phyloP scores from a whole-genome alignment of 768 basidiomycete species.

The Cystobasidiopsis lactophilus region DNA sequence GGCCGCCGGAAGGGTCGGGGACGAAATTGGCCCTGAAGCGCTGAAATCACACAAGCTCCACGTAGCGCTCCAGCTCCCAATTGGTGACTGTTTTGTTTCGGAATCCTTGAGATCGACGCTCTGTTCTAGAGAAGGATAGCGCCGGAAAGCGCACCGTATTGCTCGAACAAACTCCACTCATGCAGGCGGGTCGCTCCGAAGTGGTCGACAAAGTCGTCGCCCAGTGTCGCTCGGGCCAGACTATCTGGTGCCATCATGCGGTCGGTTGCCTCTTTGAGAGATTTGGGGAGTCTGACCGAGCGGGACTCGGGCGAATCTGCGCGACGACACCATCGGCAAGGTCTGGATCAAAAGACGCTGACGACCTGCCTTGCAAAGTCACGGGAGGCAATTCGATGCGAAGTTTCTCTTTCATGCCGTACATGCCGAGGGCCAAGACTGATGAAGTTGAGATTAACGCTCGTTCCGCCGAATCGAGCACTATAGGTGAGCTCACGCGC shows the following conservation, averaged over 20 bases:
- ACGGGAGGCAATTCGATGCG: conserved; percentile 50
- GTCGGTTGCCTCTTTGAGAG: conserved; percentile 54
- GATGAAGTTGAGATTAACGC: no score
- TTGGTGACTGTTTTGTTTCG: neutral
- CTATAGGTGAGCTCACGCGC: no score
- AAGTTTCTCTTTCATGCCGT: conserved; percentile 63
- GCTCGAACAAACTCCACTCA: conserved; percentile 69
- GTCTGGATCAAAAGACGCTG: conserved; percentile 25
- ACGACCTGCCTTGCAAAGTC: conserved; percentile 28
- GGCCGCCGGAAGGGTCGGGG: neutral
- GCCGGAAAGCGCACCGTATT: conserved; percentile 33
- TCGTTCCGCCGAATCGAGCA: no score
- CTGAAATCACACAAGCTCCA: conserved; percentile 16
- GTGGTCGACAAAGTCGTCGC: conserved; percentile 79
- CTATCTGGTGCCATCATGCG: conserved; percentile 58
- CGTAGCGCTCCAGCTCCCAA: conserved; percentile 12
- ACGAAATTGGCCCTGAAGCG: no score
- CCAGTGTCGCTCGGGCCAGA: conserved; percentile 57
- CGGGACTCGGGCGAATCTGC: conserved; percentile 32
- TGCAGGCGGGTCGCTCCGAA: conserved; percentile 86
- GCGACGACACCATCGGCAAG: neutral
- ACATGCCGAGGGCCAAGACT: conserved; percentile 63
- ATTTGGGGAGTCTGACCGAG: conserved; percentile 43
- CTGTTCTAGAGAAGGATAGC: neutral
- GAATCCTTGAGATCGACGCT: neutral